Base-by-base conservation (phyloP, 371 early-diverging fungal species). In the Mortierella sp. region DNA sequence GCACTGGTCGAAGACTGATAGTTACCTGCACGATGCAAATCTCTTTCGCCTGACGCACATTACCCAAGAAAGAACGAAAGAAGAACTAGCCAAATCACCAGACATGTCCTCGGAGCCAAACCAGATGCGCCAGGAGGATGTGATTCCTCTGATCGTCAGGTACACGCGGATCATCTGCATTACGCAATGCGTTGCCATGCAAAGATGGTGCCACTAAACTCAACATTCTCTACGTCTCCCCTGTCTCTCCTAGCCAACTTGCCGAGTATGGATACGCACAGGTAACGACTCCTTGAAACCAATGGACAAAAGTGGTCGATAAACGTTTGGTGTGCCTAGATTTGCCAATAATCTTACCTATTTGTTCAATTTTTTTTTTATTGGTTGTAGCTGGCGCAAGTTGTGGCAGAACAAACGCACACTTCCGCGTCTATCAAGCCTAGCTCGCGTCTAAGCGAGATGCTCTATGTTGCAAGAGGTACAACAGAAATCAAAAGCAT, bases 381-480 rank as follows among this genome's bases (percentile, higher is more conserved):
- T 19, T n/a, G 43, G 0, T 50, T 28, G 8, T 78, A 87, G 43
- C 80, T 88, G 9, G 90, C 90, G 7, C 83, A 83, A 65, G 79
- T 81, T 52, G 87, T 90, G 9, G 86, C 85, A 48, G 85, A 87
- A 64, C 84, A 86, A 58, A 87, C 88, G 28, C 85, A 87, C 37
- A 84, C 83, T 12, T 52, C 75, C 0, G 72, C 60, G 6, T 78
- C 84, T 41, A 75, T 87, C 79, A 75, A 81, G 43, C 87, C 89
- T 12, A 86, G 85, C 56, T 57, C 83, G 7, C 81, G 69, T 62
- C 79, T 90, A 34, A 66, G 83, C 14, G 89, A 88, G 57, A 57
- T 87, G 48, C 64, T 86, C 50, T 85, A 75, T 50, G 62, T 82
- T 7, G 90, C 82, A 21, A 66, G 80, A 78, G 58, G 87, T 84